Evolutionary conservation across 345 rosid genomes (phyloP).

Genomic region (Eucalyptus tenuipes): DNA sequence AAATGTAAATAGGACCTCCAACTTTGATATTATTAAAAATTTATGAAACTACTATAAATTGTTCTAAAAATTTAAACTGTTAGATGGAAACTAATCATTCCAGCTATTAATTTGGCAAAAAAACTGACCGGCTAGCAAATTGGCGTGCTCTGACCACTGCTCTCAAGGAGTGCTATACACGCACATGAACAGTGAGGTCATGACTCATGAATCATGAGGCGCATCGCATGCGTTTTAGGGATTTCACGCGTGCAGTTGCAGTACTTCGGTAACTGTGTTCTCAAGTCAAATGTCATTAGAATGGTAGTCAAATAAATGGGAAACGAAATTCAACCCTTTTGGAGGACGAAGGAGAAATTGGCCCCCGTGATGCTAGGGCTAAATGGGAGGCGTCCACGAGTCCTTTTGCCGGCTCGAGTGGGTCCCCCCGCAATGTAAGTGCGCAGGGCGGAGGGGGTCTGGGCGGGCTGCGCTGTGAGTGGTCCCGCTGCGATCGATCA

Average conservation of each 20-base stretch:
- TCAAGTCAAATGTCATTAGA: neutral
- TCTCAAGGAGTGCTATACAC: neutral
- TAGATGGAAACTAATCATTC: accelerated
- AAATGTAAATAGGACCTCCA: accelerated
- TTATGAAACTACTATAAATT: accelerated
- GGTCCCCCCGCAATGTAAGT: neutral
- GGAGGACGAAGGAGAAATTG: neutral
- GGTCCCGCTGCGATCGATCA: neutral
- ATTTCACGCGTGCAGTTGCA: neutral
- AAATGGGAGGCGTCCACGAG: neutral
- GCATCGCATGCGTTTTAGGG: neutral
- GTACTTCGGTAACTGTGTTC: accelerated
- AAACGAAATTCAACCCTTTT: neutral
- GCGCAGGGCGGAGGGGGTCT: neutral
- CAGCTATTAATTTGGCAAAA: too few relatives aligned
- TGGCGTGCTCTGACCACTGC: neutral
- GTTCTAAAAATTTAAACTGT: accelerated
- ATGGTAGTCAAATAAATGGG: too few relatives aligned
- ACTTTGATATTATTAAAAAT: too few relatives aligned
- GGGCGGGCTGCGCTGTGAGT: neutral
- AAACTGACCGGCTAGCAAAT: too few relatives aligned
- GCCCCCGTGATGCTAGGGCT: accelerated
- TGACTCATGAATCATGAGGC: neutral
- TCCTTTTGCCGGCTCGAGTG: neutral
- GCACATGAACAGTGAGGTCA: neutral